Evolutionary conservation across 2,329 filamentous ascomycete genomes (phyloP).

Genomic region (Dendrostoma leiphaemia): DNA sequence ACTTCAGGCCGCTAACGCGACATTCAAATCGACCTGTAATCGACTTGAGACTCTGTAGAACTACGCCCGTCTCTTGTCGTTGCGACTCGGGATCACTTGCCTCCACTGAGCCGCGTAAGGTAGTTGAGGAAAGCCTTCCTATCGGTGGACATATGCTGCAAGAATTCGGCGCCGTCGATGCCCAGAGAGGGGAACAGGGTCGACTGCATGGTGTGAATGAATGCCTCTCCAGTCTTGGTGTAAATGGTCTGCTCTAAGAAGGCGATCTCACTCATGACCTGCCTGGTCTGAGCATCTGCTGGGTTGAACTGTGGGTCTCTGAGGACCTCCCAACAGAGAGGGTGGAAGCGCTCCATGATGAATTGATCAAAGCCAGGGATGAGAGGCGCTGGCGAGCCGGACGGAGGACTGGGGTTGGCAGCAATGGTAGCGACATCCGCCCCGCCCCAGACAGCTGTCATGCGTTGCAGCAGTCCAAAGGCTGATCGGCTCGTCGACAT

Average conservation of each 20-base stretch:
- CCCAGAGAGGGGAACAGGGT: slow-evolving; percentile 65
- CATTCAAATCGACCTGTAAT: too few species aligned
- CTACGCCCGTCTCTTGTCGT: too few species aligned
- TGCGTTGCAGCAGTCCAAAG: slow-evolving; percentile 77
- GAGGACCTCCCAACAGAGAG: slow-evolving; percentile 86
- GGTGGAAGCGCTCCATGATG: slow-evolving; percentile 84
- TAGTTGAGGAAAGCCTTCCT: slow-evolving; percentile 64
- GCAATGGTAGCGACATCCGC: slow-evolving; percentile 67
- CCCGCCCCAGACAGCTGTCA: slow-evolving; percentile 88
- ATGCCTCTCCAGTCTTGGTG: slow-evolving; percentile 80
- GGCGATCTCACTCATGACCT: slow-evolving; percentile 85
- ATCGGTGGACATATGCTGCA: slow-evolving; percentile 58
- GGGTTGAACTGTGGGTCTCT: slow-evolving; percentile 76
- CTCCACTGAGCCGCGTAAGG: slow-evolving; percentile 43
- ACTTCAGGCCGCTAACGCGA: too few species aligned
- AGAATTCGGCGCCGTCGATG: slow-evolving; percentile 58
- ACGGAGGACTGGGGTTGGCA: slow-evolving; percentile 48
- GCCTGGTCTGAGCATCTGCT: slow-evolving; percentile 81
- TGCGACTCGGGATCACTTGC: slow-evolving; percentile 7
- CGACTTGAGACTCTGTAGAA: too few species aligned
- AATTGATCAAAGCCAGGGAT: slow-evolving; percentile 92
- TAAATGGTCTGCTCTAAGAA: slow-evolving; percentile 86
- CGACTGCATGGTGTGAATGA: slow-evolving; percentile 66
- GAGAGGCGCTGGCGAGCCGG: slow-evolving; percentile 49
- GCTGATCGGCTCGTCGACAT: slow-evolving; percentile 66